Evolutionary conservation across 2,329 filamentous ascomycete species (phyloP).

Genomic region (Talaromyces sp.): DNA sequence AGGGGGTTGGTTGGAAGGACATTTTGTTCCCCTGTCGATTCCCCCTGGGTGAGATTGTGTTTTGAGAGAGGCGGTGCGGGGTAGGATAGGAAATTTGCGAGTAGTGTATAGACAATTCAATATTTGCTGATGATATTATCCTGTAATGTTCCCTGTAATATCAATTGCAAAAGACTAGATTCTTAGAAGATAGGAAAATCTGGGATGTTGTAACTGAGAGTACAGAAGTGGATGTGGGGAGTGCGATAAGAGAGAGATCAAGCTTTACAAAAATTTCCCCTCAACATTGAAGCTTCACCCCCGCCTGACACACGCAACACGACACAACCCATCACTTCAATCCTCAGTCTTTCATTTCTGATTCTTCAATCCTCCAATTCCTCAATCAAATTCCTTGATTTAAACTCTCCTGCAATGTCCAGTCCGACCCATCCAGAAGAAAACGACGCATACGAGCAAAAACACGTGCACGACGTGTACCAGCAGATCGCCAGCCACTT

Average conservation of each 20-base stretch:
- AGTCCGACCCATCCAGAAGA: neutral
- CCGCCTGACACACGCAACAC: neutral
- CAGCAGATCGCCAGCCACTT: conserved; percentile 49
- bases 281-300: neutral
- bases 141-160: neutral
- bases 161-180: neutral
- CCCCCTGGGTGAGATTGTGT: too few relatives aligned
- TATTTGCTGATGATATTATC: neutral
- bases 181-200: too few relatives aligned
- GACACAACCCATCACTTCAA: neutral
- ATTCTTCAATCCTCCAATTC: neutral
- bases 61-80: neutral
- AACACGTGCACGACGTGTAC: conserved; percentile 89
- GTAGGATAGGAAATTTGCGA: neutral
- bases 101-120: neutral
- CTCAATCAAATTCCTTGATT: too few relatives aligned
- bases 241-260: neutral
- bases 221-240: neutral
- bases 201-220: neutral
- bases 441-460: conserved; percentile 60
- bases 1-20: conserved; percentile 27
- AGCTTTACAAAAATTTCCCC: neutral
- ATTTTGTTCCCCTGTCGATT: too few relatives aligned
- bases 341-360: neutral
- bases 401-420: too few relatives aligned